These are phyloP conservation scores for Mycena vulgaris DNA, from an alignment of 768 basidiomycete species.

Conservation along the genomic window DNA sequence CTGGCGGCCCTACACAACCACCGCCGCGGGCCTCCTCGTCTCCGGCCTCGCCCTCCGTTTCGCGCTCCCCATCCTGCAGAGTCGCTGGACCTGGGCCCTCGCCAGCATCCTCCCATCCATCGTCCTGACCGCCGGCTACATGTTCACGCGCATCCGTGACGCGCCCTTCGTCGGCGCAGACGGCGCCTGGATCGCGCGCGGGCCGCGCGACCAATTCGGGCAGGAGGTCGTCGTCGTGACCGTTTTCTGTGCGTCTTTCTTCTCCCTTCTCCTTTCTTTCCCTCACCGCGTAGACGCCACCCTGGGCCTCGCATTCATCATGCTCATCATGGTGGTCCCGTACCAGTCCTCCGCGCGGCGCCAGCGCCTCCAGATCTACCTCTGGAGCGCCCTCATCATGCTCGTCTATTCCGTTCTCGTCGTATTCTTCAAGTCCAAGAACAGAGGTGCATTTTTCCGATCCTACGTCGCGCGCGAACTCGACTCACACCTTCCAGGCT, in stretches of 20 bases:
- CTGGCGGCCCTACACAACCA: constrained; percentile 71
- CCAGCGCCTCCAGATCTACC: constrained; percentile 90
- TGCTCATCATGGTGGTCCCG: constrained; percentile 87
- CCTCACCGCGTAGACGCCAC: constrained; percentile 77
- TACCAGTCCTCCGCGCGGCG: constrained; percentile 77
- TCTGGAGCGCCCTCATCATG: constrained; percentile 88
- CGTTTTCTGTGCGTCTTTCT: constrained; percentile 80
- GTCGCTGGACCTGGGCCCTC: constrained; percentile 85
- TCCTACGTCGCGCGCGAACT: no score
- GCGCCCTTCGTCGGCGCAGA: constrained; percentile 76
- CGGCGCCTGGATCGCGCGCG: constrained; percentile 87
- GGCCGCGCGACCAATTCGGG: constrained; percentile 92
- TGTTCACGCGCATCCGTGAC: constrained; percentile 95
- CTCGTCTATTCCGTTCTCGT: constrained; percentile 90
- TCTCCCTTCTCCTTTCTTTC: constrained; percentile 4
- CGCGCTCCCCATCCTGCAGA: constrained; percentile 75
- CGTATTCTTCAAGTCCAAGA: constrained; percentile 92
- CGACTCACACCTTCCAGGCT: constrained; percentile 60
- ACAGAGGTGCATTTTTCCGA: constrained; percentile 87
- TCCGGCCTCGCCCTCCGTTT: no score
- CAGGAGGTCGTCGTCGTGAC: constrained; percentile 93
- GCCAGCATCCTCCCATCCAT: constrained; percentile 73
- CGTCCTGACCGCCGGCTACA: constrained; percentile 93
- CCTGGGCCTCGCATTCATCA: constrained; percentile 82
- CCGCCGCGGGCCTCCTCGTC: constrained; percentile 63